These are phyloP conservation scores for Tylopilus intermedius DNA, from an alignment of 768 basidiomycete genomes.

Conservation along the genomic window DNA sequence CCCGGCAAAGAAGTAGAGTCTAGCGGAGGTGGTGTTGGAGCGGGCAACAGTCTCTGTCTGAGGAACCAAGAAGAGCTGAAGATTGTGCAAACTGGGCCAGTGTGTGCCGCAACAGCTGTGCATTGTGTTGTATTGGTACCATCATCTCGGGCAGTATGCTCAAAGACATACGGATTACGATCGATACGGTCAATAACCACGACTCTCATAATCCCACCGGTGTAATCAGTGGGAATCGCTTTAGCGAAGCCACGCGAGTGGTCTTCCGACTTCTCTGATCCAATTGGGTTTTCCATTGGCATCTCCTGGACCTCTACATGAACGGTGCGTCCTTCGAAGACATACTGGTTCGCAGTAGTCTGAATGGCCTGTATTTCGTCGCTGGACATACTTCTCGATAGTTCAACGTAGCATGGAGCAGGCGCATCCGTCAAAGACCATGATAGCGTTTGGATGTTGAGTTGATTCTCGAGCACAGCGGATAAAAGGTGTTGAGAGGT, in stretches of 20 bases:
- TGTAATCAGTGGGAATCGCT: constrained; percentile 64
- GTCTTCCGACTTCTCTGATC: constrained; percentile 34
- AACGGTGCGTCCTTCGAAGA: constrained; percentile 63
- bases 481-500: constrained; percentile 82
- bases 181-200: constrained; percentile 81
- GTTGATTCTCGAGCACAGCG: constrained; percentile 63
- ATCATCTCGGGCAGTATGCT: constrained; percentile 5
- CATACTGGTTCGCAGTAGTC: constrained; percentile 57
- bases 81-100: constrained; percentile 67
- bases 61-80: constrained; percentile 67
- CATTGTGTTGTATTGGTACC: not conserved
- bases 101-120: constrained; percentile 80
- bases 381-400: constrained; percentile 59
- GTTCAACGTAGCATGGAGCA: constrained; percentile 69
- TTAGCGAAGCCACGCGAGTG: constrained; percentile 51
- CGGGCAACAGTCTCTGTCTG: constrained; percentile 64
- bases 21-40: constrained; percentile 56
- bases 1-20: constrained; percentile 81
- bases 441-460: constrained; percentile 66
- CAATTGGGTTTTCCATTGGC: constrained; percentile 30
- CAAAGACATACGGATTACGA: constrained; percentile 59
- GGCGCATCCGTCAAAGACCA: constrained; percentile 77
- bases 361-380: constrained; percentile 64
- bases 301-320: constrained; percentile 75
- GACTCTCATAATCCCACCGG: constrained; percentile 71